These are phyloP conservation scores for Microsporum canis DNA, from an alignment of 2,329 filamentous ascomycete species.

Conservation along the genomic window DNA sequence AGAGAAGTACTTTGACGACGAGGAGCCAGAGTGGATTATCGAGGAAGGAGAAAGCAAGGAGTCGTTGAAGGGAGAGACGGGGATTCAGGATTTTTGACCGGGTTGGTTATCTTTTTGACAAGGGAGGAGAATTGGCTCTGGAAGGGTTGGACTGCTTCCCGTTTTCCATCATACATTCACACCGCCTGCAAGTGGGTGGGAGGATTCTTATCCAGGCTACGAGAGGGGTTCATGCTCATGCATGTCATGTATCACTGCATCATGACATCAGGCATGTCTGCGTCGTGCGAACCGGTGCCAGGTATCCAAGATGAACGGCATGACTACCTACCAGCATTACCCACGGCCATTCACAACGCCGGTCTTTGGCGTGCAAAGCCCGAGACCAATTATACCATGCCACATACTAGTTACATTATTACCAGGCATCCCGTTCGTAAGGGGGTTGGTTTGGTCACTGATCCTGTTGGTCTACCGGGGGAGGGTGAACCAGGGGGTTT, in stretches of 20 bases:
- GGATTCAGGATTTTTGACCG: slow-evolving; percentile 57
- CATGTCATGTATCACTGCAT: background rate
- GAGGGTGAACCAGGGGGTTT: no score
- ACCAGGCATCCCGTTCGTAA: no score
- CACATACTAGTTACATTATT: background rate
- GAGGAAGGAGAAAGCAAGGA: slow-evolving; percentile 25
- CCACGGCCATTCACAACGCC: background rate
- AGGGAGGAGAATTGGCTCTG: background rate
- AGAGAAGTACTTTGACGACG: slow-evolving; percentile 69
- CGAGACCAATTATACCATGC: background rate
- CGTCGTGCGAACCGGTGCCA: background rate
- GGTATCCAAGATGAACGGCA: background rate
- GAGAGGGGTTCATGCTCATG: background rate
- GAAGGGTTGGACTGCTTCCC: background rate
- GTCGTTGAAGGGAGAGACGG: slow-evolving; percentile 49
- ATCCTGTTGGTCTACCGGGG: no score
- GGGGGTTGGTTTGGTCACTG: no score
- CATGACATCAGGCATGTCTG: background rate
- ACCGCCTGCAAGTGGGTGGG: background rate
- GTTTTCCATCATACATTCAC: no score
- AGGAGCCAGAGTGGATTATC: slow-evolving; percentile 57
- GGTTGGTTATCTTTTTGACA: background rate
- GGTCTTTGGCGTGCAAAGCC: background rate
- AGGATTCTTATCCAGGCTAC: background rate
- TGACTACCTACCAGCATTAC: background rate